Percentiles rank a stretch among this genome's conserved stretches.
These are phyloP conservation scores for Ceratocystiopsis sp. DNA, from an alignment of 2,329 filamentous ascomycete species.

Conservation along the genomic window DNA sequence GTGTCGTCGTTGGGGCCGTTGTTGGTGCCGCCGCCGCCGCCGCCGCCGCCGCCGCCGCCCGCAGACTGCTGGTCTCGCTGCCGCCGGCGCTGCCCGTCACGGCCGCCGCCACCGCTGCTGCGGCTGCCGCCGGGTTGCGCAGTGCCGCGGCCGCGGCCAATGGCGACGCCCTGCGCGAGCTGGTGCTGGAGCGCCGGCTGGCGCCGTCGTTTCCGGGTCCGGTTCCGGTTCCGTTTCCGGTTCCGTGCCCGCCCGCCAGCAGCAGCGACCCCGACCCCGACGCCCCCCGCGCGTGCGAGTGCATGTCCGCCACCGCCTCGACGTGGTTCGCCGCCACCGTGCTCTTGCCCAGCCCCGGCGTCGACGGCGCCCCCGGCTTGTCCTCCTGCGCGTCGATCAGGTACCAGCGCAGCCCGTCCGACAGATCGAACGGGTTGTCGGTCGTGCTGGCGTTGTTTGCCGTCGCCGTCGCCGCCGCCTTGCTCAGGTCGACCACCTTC, in stretches of 20 bases:
- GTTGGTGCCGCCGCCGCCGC: slow-evolving; percentile 8
- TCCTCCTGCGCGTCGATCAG: slow-evolving; percentile 87
- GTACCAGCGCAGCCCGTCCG: slow-evolving; percentile 91
- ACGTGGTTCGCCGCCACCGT: slow-evolving; percentile 80
- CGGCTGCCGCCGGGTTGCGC: slow-evolving; percentile 8
- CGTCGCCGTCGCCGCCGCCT: slow-evolving; percentile 36
- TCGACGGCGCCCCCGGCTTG: slow-evolving; percentile 80
- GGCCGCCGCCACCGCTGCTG: too few species aligned
- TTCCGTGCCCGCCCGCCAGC: not conserved
- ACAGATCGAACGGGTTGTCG: slow-evolving; percentile 93
- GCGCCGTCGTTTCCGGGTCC: slow-evolving; percentile 51
- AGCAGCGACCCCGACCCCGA: slow-evolving; percentile 16
- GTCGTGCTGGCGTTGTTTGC: slow-evolving; percentile 31
- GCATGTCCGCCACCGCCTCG: slow-evolving; percentile 63
- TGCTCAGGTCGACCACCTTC: slow-evolving; percentile 80
- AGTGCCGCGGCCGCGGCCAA: slow-evolving; percentile 18
- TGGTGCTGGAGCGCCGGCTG: slow-evolving; percentile 72
- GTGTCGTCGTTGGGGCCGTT: not conserved
- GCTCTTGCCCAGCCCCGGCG: slow-evolving; percentile 77
- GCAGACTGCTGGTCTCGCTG: slow-evolving; percentile 42
- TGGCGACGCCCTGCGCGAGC: slow-evolving; percentile 58
- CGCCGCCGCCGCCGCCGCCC: slow-evolving; percentile 28
- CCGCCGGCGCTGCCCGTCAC: slow-evolving; percentile 33
- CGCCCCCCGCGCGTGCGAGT: slow-evolving; percentile 26
- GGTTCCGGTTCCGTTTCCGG: too few species aligned